Conservation (phyloP, 2,329 filamentous ascomycete species). For the Ceratocystis colombiana region DNA sequence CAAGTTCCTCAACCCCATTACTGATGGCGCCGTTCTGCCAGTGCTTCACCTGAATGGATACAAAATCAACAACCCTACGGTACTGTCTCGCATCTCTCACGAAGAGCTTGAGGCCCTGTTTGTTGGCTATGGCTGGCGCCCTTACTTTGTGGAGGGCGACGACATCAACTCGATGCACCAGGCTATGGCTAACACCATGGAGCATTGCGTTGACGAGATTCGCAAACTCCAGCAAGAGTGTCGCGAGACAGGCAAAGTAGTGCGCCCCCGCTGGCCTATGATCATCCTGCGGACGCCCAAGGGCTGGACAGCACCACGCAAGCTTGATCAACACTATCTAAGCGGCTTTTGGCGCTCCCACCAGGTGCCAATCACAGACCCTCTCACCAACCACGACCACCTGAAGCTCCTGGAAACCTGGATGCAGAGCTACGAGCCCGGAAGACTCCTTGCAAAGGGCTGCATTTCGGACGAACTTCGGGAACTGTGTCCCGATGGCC, state of each 20-base stretch:
- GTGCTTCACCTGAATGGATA: slow-evolving; percentile 73
- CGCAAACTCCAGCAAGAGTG: slow-evolving; percentile 58
- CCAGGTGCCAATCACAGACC: slow-evolving; percentile 65
- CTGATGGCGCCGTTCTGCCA: slow-evolving; percentile 65
- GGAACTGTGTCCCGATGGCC: slow-evolving; percentile 54
- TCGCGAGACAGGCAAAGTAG: slow-evolving; percentile 57
- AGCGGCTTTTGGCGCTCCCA: slow-evolving; percentile 72
- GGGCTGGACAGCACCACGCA: slow-evolving; percentile 67
- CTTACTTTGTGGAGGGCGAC: slow-evolving; percentile 70
- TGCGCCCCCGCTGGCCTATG: slow-evolving; percentile 68
- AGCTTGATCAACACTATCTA: slow-evolving; percentile 59
- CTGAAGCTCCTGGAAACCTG: slow-evolving; percentile 61
- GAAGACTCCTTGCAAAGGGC: slow-evolving; percentile 58
- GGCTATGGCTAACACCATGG: slow-evolving; percentile 67
- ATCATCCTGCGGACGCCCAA: slow-evolving; percentile 67
- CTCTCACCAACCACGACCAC: slow-evolving; percentile 53
- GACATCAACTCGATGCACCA: slow-evolving; percentile 68
- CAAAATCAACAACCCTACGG: slow-evolving; percentile 73
- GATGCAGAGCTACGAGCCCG: slow-evolving; percentile 68
- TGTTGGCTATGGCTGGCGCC: slow-evolving; percentile 65
- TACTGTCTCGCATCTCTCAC: slow-evolving; percentile 63
- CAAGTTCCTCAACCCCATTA: slow-evolving; percentile 72
- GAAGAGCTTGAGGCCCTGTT: slow-evolving; percentile 62
- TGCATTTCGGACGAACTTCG: slow-evolving; percentile 53
- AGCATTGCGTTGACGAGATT: slow-evolving; percentile 62